phyloP scores from a whole-genome alignment of 1,139 yeast species.

The Arxiozyma telluris region DNA sequence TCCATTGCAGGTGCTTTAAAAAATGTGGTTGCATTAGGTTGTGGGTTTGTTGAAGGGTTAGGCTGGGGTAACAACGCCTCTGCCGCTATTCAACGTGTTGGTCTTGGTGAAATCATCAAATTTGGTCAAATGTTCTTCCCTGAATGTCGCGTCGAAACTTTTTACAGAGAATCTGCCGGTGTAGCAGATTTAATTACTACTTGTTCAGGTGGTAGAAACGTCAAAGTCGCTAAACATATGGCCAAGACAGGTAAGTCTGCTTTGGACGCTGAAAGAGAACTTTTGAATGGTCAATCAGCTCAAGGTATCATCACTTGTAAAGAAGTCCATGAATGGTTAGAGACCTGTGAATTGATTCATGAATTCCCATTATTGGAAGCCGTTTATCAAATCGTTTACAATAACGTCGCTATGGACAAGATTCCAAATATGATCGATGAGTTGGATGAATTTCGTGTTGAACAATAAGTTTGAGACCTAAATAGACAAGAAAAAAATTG shows the following conservation, averaged over 20 bases:
- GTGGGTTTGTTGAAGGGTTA: conserved; percentile 90
- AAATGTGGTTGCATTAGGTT: conserved; percentile 88
- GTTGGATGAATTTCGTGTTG: conserved; percentile 17
- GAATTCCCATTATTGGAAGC: conserved; percentile 87
- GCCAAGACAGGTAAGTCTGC: conserved; percentile 63
- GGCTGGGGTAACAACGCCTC: conserved; percentile 99
- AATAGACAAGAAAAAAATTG: too few species aligned
- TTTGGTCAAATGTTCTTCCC: conserved; percentile 74
- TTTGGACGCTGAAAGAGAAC: conserved; percentile 67
- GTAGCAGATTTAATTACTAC: conserved; percentile 96
- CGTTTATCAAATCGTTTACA: conserved; percentile 73
- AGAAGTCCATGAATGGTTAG: conserved; percentile 82
- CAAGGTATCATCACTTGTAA: conserved; percentile 85
- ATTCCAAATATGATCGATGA: conserved; percentile 55
- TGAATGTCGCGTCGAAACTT: conserved; percentile 61
- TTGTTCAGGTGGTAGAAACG: conserved; percentile 94
- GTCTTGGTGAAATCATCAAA: conserved; percentile 75
- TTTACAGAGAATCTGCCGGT: conserved; percentile 89
- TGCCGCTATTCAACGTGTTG: conserved; percentile 93
- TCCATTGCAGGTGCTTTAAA: conserved; percentile 93
- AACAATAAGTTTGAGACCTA: neutral
- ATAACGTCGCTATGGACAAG: conserved; percentile 53
- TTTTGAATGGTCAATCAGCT: conserved; percentile 87
- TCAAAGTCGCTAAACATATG: conserved; percentile 75
- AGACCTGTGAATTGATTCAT: conserved; percentile 45